phyloP scores from a whole-genome alignment of 768 basidiomycete genomes.

The Melanogaster broomeanus region DNA sequence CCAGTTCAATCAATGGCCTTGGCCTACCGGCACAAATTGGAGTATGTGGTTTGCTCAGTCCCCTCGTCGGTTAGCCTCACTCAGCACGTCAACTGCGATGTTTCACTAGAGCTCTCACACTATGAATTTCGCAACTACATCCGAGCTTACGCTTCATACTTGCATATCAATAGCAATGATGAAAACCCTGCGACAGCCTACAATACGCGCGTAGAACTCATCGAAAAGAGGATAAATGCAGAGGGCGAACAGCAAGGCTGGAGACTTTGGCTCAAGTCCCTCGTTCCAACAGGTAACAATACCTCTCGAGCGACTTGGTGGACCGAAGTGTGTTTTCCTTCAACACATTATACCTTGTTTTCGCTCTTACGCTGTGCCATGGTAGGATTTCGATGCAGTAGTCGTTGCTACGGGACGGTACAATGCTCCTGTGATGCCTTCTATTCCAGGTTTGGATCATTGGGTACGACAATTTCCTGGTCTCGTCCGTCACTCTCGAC shows the following conservation, averaged over 20 bases:
- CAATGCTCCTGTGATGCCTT: too few species aligned
- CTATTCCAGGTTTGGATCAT: too few species aligned
- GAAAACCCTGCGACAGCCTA: slow-evolving; percentile 39
- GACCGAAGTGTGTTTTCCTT: slow-evolving; percentile 9
- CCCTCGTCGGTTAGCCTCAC: background rate
- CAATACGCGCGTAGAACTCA: slow-evolving; percentile 49
- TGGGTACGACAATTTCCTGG: too few species aligned
- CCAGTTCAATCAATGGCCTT: slow-evolving; percentile 16
- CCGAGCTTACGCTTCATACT: slow-evolving; percentile 43
- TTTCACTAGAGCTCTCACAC: slow-evolving; percentile 32
- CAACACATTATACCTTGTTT: background rate
- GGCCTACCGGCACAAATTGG: slow-evolving; percentile 16
- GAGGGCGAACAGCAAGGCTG: slow-evolving; percentile 35
- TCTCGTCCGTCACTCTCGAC: too few species aligned
- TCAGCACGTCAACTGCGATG: background rate
- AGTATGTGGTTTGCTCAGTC: background rate
- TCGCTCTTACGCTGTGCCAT: background rate
- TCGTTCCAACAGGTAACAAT: slow-evolving; percentile 19
- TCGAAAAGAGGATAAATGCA: slow-evolving; percentile 39
- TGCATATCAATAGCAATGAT: slow-evolving; percentile 45
- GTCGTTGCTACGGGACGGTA: slow-evolving; percentile 10
- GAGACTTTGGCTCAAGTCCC: slow-evolving; percentile 36
- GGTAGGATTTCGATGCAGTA: slow-evolving; percentile 18
- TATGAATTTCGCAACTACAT: slow-evolving; percentile 38
- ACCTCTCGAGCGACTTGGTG: slow-evolving; percentile 34